Conservation (phyloP, 1,284 basidiomycete genomes). For the Thelephora terrestris region DNA sequence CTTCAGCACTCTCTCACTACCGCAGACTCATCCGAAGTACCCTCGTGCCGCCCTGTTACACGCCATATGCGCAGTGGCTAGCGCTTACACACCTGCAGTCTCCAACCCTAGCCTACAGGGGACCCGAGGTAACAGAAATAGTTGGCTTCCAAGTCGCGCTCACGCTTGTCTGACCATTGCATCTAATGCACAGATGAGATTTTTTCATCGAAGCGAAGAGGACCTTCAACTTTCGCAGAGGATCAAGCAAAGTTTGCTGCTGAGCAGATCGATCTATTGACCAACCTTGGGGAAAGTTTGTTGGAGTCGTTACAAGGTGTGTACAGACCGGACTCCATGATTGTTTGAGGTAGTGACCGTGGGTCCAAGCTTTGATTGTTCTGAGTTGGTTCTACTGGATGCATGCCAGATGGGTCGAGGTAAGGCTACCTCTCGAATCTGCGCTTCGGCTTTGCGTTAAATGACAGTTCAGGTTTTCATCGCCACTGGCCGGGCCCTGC, state of each 20-base stretch:
- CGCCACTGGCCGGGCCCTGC: conserved; percentile 44
- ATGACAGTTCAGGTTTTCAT: conserved; percentile 41
- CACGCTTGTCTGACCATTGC: not conserved
- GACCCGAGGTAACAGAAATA: conserved; percentile 27
- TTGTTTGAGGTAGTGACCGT: conserved; percentile 1
- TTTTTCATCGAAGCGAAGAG: conserved; percentile 36
- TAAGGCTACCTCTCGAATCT: conserved; percentile 18
- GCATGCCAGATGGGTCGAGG: conserved; percentile 55
- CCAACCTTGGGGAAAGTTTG: conserved; percentile 41
- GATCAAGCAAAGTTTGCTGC: conserved; percentile 51
- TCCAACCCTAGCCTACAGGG: conserved; percentile 32
- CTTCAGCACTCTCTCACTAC: conserved; percentile 36
- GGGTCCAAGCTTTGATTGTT: not conserved
- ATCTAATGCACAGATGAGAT: conserved; percentile 35
- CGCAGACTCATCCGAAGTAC: conserved; percentile 61
- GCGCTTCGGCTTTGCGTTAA: not conserved
- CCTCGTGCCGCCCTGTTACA: conserved; percentile 59
- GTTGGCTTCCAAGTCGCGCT: conserved; percentile 10
- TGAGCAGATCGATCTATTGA: conserved; percentile 37
- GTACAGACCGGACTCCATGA: not conserved
- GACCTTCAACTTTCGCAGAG: conserved; percentile 55
- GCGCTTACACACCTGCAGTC: conserved; percentile 51
- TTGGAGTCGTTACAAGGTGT: conserved; percentile 57
- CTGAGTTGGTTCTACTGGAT: conserved; percentile 5
- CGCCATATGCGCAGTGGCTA: conserved; percentile 67